These are phyloP conservation scores for Aureobasidium sp. DNA, from an alignment of 2,329 filamentous ascomycete genomes.

Conservation along the genomic window DNA sequence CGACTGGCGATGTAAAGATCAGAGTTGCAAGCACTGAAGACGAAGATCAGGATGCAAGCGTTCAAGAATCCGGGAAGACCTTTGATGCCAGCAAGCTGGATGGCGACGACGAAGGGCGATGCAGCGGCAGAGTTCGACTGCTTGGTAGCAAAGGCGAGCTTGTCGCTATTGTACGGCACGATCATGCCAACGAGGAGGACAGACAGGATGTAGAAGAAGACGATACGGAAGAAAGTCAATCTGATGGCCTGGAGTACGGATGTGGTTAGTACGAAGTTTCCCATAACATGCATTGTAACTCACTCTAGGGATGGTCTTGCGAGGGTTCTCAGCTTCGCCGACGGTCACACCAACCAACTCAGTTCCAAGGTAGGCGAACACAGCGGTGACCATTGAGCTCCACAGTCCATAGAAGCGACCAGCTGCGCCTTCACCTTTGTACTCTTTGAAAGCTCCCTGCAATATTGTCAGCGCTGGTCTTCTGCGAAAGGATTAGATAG, in stretches of 20 bases:
- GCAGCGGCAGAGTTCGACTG: conserved; percentile 43
- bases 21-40: conserved; percentile 70
- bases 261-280: background rate
- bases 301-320: conserved; percentile 57
- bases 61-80: conserved; percentile 63
- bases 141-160: conserved; percentile 54
- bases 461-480: background rate
- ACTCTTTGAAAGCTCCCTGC: conserved; percentile 37
- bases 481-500: no score
- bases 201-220: conserved; percentile 70
- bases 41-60: conserved; percentile 66
- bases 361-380: conserved; percentile 72
- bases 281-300: background rate
- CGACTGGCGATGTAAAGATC: conserved; percentile 69
- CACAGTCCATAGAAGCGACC: conserved; percentile 41
- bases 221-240: conserved; percentile 73
- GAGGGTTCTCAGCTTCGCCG: conserved; percentile 72
- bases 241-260: conserved; percentile 58
- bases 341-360: conserved; percentile 73
- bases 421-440: conserved; percentile 28
- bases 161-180: conserved; percentile 48
- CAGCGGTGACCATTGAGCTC: conserved; percentile 59
- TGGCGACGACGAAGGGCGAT: conserved; percentile 70
- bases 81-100: conserved; percentile 56
- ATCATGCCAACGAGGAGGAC: conserved; percentile 71